These are phyloP conservation scores for Penicillium expansum DNA, from an alignment of 2,329 filamentous ascomycete species.

Conservation along the genomic window DNA sequence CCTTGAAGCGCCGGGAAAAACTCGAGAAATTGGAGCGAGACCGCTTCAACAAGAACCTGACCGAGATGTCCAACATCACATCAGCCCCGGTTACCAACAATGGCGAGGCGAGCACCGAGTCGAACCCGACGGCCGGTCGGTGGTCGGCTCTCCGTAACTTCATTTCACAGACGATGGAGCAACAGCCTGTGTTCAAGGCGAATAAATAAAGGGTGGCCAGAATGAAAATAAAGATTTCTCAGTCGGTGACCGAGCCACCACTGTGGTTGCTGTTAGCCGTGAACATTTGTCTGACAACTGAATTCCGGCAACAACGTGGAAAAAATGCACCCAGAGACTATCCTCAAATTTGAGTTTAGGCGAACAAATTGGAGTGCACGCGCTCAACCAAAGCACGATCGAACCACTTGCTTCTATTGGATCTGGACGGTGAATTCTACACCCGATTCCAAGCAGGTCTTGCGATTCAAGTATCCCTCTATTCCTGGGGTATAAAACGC, in stretches of 20 bases:
- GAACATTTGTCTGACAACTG: not conserved
- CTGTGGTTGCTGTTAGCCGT: not conserved
- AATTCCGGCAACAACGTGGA: not conserved
- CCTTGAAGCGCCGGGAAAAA: constrained; percentile 77
- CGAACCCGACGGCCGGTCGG: constrained; percentile 53
- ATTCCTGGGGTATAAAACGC: not conserved
- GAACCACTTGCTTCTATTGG: not conserved
- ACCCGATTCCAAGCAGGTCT: not conserved
- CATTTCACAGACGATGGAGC: constrained; percentile 84
- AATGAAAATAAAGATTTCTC: not conserved
- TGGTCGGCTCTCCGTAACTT: constrained; percentile 82
- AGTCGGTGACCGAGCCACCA: not conserved
- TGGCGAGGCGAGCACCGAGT: constrained; percentile 15
- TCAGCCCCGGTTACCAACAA: constrained; percentile 27
- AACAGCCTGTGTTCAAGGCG: constrained; percentile 70
- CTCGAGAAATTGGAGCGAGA: constrained; percentile 78
- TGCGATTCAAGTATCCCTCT: not conserved
- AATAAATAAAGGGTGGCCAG: constrained; percentile 25
- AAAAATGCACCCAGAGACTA: not conserved
- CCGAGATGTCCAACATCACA: constrained; percentile 58
- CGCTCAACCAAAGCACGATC: not conserved
- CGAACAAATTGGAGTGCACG: not conserved
- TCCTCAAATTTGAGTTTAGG: not conserved
- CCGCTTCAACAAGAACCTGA: constrained; percentile 80
- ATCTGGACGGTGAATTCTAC: not conserved